Percentiles rank a stretch among this genome's conserved stretches.
These are phyloP conservation scores for Dioszegia crocea DNA, from an alignment of 768 basidiomycete genomes.

Conservation along the genomic window DNA sequence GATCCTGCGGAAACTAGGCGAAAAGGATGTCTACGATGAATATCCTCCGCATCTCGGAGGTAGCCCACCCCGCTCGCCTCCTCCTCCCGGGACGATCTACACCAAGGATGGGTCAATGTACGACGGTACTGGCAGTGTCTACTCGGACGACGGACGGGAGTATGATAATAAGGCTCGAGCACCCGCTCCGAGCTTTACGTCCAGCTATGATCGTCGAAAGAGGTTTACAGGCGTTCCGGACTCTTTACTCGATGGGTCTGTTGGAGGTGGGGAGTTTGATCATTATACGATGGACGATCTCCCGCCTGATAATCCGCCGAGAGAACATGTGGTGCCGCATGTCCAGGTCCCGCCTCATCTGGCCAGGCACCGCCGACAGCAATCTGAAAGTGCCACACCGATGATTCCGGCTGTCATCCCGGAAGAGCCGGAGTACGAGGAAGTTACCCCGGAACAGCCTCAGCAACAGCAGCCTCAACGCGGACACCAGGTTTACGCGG, in stretches of 20 bases:
- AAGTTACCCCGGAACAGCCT: slow-evolving; percentile 6
- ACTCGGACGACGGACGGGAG: slow-evolving; percentile 29
- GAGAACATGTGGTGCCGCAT: slow-evolving; percentile 20
- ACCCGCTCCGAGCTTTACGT: slow-evolving; percentile 34
- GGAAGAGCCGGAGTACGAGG: slow-evolving; percentile 9
- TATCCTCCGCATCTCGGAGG: neutral
- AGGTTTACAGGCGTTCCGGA: slow-evolving; percentile 22
- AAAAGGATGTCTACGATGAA: slow-evolving; percentile 52
- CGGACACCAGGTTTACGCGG: slow-evolving; percentile 8
- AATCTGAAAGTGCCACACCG: neutral
- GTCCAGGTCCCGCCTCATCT: slow-evolving; percentile 24
- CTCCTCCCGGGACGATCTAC: neutral
- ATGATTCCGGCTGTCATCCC: neutral
- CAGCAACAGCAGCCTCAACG: neutral
- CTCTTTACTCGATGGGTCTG: slow-evolving; percentile 26
- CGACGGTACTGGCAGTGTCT: slow-evolving; percentile 25
- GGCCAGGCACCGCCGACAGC: slow-evolving; percentile 7
- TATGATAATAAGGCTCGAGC: slow-evolving; percentile 13
- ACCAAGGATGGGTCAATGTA: slow-evolving; percentile 29
- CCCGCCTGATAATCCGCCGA: slow-evolving; percentile 34
- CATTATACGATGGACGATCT: slow-evolving; percentile 41
- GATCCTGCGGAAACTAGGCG: slow-evolving; percentile 52
- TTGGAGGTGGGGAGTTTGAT: slow-evolving; percentile 35
- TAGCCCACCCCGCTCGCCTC: slow-evolving; percentile 1
- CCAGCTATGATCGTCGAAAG: slow-evolving; percentile 14